Base-by-base conservation (phyloP, 768 basidiomycete species). In the Auriscalpium orientale region DNA sequence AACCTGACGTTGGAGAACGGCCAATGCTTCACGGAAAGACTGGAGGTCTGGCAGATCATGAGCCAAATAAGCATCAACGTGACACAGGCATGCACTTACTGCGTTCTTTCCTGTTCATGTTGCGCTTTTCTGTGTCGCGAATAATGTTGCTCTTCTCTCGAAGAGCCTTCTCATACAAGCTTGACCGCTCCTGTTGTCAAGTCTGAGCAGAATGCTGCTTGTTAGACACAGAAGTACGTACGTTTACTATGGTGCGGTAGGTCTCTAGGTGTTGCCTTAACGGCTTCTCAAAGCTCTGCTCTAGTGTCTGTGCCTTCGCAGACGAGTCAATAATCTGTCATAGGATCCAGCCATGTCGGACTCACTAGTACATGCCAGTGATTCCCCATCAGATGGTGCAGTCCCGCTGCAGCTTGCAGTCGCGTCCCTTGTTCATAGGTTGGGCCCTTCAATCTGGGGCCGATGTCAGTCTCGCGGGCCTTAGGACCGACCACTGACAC, bases 341-440 rank as follows among this genome's bases (percentile, higher is more conserved):
- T 4, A 34, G 8, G 15, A 12, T 11, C 4, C 16, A 55, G 52
- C 37, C 11, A 43, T 53, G 46, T 47, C 54, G 56, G 9, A 76
- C 84, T 58, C 58, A 92, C 91, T 67, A 98, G 74, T 56, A 98
- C 83, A 69, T 93, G 91, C 81, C 90, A 93, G 62, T 95, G 91
- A 67, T 95, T 95, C 50, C 87, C 85, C 62, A 95, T 85, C 61
- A 98, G 80, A 69, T 95, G 89, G 69, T 95, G 91, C 46, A 98
- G 72, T 5, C 95, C 94, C 18, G 89, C 85, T 28, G 89, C 84
- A 33, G 90, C 92, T 65, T 92, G 89, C 46, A 95, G 73, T 57
- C 89, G 79, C 21, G 88, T 87, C 11, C 89, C 88, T 22, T 88
- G 74, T 66, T 92, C 89, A 65, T 91, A 89, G 35, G 79, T 76